Conservation (phyloP, 2,329 filamentous ascomycete species). For the Botrytis elliptica region DNA sequence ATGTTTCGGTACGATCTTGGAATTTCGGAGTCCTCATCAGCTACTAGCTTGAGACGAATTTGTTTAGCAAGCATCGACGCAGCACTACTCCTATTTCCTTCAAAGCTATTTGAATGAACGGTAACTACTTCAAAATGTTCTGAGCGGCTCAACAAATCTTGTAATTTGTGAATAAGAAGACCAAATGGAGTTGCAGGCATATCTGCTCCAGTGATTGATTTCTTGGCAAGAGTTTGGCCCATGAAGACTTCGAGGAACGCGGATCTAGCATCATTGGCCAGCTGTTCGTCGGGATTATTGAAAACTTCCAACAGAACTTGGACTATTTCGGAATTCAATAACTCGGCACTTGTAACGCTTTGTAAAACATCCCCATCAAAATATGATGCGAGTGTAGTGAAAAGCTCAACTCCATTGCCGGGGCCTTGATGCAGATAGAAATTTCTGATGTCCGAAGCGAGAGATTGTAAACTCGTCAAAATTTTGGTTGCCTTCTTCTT, state of each 20-base stretch:
- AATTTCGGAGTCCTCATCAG: conserved; percentile 88
- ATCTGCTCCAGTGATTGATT: conserved; percentile 60
- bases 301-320: conserved; percentile 80
- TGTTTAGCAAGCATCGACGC: conserved; percentile 97
- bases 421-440: conserved; percentile 64
- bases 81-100: conserved; percentile 85
- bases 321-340: conserved; percentile 88
- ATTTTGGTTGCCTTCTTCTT: conserved; percentile 78
- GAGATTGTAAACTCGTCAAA: conserved; percentile 65
- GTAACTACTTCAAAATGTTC: conserved; percentile 98
- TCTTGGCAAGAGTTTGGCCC: conserved; percentile 66
- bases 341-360: conserved; percentile 91
- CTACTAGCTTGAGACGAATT: conserved; percentile 81
- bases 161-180: conserved; percentile 86
- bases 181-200: conserved; percentile 83
- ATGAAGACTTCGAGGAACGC: conserved; percentile 93
- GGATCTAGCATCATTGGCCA: conserved; percentile 68
- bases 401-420: conserved; percentile 63
- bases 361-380: conserved; percentile 88
- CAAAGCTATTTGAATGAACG: conserved; percentile 87
- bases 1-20: conserved; percentile 86
- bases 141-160: conserved; percentile 91
- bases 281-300: conserved; percentile 62
- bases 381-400: conserved; percentile 73
- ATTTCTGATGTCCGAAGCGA: conserved; percentile 69